Evolutionary conservation across 768 basidiomycete genomes (phyloP).

Genomic region (Melanogaster broomeanus): DNA sequence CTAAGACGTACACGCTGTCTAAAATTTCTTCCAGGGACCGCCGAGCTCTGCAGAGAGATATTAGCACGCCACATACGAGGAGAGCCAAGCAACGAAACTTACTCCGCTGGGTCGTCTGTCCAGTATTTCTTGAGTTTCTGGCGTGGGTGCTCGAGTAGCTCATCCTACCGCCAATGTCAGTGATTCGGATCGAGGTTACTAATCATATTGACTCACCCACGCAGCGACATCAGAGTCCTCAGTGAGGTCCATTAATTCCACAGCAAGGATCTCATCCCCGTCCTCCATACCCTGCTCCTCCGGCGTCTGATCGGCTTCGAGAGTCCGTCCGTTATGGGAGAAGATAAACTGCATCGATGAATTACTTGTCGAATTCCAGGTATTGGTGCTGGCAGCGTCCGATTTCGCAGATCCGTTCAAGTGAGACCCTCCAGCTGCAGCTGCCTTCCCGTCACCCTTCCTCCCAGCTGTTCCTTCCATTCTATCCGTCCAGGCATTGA

Average conservation of each 20-base stretch:
- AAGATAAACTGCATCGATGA: conserved; percentile 79
- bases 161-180: conserved; percentile 48
- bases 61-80: neutral
- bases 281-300: conserved; percentile 89
- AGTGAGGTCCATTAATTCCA: conserved; percentile 90
- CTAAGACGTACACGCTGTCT: conserved; percentile 70
- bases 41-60: conserved; percentile 51
- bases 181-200: neutral
- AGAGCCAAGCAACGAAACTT: conserved; percentile 27
- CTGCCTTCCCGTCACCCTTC: conserved; percentile 41
- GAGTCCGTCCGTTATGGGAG: conserved; percentile 74
- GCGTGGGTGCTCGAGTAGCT: conserved; percentile 60
- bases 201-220: conserved; percentile 47
- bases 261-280: conserved; percentile 84
- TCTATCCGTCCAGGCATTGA: conserved; percentile 86
- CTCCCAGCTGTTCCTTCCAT: conserved; percentile 68
- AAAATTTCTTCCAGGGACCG: conserved; percentile 82
- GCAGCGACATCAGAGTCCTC: conserved; percentile 62
- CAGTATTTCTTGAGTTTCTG: conserved; percentile 82
- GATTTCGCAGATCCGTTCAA: conserved; percentile 53
- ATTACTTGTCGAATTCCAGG: conserved; percentile 38
- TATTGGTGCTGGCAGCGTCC: conserved; percentile 49
- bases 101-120: conserved; percentile 78
- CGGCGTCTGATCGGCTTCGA: conserved; percentile 83
- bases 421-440: conserved; percentile 24